A percentile compares a stretch with the other conserved stretches of the same genome.
Conservation (phyloP, 768 basidiomycete genomes). For the Agaricus bisporus region DNA sequence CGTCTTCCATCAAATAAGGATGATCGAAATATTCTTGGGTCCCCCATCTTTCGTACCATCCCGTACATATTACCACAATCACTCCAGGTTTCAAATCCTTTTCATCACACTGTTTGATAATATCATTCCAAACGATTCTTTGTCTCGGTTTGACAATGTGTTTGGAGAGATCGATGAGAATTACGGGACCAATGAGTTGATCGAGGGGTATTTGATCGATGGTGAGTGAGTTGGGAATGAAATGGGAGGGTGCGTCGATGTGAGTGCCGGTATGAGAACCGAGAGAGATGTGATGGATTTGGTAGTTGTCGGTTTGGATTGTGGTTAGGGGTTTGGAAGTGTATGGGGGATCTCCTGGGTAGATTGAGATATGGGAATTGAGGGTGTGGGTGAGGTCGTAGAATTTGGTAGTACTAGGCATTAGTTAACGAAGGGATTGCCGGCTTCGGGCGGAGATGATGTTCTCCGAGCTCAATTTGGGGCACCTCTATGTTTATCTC, state of each 20-base stretch:
- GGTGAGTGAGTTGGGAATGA: constrained; percentile 48
- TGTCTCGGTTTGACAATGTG: constrained; percentile 23
- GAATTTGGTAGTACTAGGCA: constrained; percentile 14
- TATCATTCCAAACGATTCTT: constrained; percentile 51
- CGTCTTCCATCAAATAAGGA: constrained; percentile 53
- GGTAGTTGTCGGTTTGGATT: constrained; percentile 40
- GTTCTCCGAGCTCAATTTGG: background rate
- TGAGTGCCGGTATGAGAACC: constrained; percentile 77
- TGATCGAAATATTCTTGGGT: constrained; percentile 49
- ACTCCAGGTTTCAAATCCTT: constrained; percentile 29
- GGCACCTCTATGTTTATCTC: no score
- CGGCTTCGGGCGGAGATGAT: background rate
- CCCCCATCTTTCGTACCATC: constrained; percentile 57
- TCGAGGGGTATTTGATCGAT: constrained; percentile 52
- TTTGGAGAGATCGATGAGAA: constrained; percentile 47
- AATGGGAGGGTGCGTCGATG: constrained; percentile 75
- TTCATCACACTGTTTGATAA: constrained; percentile 23
- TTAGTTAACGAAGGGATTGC: background rate
- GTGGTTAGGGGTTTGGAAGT: constrained; percentile 29
- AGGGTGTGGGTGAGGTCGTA: constrained; percentile 54
- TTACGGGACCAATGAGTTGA: constrained; percentile 47
- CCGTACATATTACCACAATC: constrained; percentile 54
- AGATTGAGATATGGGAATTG: constrained; percentile 36
- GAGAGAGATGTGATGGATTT: constrained; percentile 45
- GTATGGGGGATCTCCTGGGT: constrained; percentile 52